Evolutionary conservation across 2,329 filamentous ascomycete species (phyloP), one percentile per base, ranked within the genome.

Genomic region (Aspergillus uvarum): DNA sequence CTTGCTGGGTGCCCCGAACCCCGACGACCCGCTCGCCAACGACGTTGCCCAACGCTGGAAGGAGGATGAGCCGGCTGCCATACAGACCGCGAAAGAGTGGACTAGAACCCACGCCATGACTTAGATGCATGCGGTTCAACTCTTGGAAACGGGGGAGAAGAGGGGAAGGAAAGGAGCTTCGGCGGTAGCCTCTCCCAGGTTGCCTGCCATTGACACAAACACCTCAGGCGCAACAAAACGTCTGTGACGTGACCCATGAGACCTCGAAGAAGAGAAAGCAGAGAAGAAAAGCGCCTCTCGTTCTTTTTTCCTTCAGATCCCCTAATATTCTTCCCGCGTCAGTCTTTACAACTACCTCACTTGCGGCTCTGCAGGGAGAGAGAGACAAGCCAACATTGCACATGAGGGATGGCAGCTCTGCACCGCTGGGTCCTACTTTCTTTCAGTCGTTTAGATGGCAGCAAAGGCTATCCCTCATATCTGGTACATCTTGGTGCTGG

Each of bases 21-120:
- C 96, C 31, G 95, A 99, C 72, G 95, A 99, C 73, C 96, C 95
- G n/a, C 86, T 99, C 47, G 96, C 95, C 53, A 96, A 96, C 73
- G 94, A 99, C 67, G 95, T 99, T 47, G 95, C 95, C 38, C 96
- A 98, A 82, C 89, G 89, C 73, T 99, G 95, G 95, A 97, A 98
- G 81, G 92, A 98, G 72, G 89, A 99, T 72, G 91, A 98, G 78
- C 87, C 88, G 65, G 91, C 91, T 51, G 95, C 95, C 24, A 98
- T 99, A 70, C 87, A 90, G 66, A 98, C 92, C 7, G 94, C 94
- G 16, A 89, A 85, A 72, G 92, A 96, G 72, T 98, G 95, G 94
- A 98, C 95, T 12, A 83, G 84, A 75, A 88, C 89, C 68, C 91
- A 95, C 74, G 93, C 93, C 52, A 84, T 83, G 74, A 79, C 84